Evolutionary conservation across 305 asterid species (phyloP), one percentile per base, ranked within the genome.

Genomic region (Coffea humblotiana): DNA sequence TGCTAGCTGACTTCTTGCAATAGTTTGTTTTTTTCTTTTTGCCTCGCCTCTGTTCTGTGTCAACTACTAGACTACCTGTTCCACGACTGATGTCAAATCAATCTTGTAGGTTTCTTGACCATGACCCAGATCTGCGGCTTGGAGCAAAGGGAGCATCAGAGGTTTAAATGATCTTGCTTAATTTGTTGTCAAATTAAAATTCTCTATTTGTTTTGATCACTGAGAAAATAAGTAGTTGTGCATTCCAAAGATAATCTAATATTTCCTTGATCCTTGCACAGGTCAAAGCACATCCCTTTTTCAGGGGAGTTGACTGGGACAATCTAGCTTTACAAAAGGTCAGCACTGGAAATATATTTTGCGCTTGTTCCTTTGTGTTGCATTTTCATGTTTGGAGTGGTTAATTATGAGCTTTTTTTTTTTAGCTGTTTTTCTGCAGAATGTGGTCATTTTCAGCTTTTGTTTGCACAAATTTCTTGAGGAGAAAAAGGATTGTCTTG

Each of bases 241-340:
- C 37, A 71, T 71, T 83, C 61, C 35, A 77, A 78, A 82, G 77
- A 61, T 78, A 74, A 45, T 82, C 69, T 72, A 76, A 48, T 71
- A 49, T 82, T 65, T 60, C 47, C 77, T 82, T 61, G 54, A 78
- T 75, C 83, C 88, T 77, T 60, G 47, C 75, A 73, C 90, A 93
- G 99, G 99, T 95, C 65, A 95, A 95, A 89, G 90, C 88, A 77
- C 98, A 95, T 82, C 74, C 92, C 37, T 95, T 93, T 80, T 93
- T 95, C 90, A 82, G 88, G 45, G 97, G 98, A 86, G 95, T 95
- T 86, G 93, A 95, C 87, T 95, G 99, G 98, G 96, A 92, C 84
- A 93, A 92, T 85, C 97, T 95, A 65, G 86, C 98, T 80, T 72
- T 89, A 82, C 97, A 90, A 81, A 93, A 91, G 91, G 99, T 93